Evolutionary conservation across 306 rosid genomes (phyloP), one percentile per base, ranked within the genome.

Genomic region (Spatholobus suberectus): DNA sequence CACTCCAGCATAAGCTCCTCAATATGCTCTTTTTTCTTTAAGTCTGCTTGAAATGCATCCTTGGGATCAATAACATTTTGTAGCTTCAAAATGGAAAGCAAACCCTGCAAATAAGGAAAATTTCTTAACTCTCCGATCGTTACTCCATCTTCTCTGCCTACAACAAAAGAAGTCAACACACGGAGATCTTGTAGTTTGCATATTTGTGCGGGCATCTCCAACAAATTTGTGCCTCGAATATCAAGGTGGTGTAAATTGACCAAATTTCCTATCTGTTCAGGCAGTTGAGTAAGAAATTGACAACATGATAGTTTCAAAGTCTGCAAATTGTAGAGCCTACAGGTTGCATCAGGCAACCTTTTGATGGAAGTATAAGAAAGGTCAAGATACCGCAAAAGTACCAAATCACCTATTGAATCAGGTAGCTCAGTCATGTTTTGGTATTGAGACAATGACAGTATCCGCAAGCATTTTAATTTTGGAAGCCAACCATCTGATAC

Each of bases 131-230:
- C 74, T 40, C 11, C 21, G 20, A 80, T 1, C 35, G 44, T 80
- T 17, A 70, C 2, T 44, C 75, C 58, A 24, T 24, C 14, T 4
- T 44, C 6, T 43, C 27, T 58, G 20, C 78, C 21, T 3, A 80
- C 72, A 13, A 80, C 0, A 58, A 80, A 70, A 49, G 49, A 3
- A 13, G 83, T 24, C 79, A 84, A 26, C 0, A 49, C 79, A 4
- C 23, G 57, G 1, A 72, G 69, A 38, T 51, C n/a, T 63, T 83
- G 21, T 49, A 83, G 37, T 3, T 4, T 24, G 18, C 66, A 44
- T 13, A 83, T 40, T 57, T 76, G 63, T 34, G 0, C 3, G n/a
- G n/a, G n/a, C 66, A 83, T n/a, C 0, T 6, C 0, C 0, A 5
- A 17, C 23, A 52, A 52, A 1, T n/a, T n/a, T n/a, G n/a, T n/a